Percentiles rank a stretch among this genome's conserved stretches.
These are phyloP conservation scores for Cadophora sp. DNA, from an alignment of 2,329 filamentous ascomycete genomes.

Conservation along the genomic window DNA sequence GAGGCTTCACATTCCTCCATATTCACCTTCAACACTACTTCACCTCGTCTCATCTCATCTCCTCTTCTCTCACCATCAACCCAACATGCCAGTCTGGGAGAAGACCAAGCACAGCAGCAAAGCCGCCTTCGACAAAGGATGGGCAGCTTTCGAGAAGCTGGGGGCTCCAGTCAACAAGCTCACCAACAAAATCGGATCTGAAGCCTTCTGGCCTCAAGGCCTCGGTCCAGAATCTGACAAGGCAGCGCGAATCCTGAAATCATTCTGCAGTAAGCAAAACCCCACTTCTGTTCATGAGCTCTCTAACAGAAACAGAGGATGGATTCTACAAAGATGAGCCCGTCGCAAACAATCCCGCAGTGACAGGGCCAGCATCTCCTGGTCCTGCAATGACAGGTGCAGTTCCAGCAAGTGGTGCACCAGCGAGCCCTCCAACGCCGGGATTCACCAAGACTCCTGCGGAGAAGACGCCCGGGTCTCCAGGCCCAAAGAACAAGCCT, in stretches of 20 bases:
- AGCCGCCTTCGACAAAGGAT: conserved; percentile 77
- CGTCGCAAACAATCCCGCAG: conserved; percentile 32
- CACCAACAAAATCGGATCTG: conserved; percentile 80
- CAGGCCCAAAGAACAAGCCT: conserved; percentile 58
- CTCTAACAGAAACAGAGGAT: conserved; percentile 55
- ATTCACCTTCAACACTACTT: neutral
- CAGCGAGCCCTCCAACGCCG: neutral
- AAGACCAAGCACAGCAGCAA: conserved; percentile 58
- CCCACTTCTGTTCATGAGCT: conserved; percentile 3
- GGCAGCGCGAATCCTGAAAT: conserved; percentile 84
- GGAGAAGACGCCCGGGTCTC: conserved; percentile 4
- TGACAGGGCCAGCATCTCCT: neutral
- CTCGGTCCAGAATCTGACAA: conserved; percentile 91
- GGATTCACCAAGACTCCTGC: neutral
- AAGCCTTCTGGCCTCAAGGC: conserved; percentile 84
- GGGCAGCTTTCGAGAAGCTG: conserved; percentile 68
- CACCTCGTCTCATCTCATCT: neutral
- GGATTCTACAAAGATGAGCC: conserved; percentile 66
- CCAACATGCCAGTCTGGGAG: conserved; percentile 19
- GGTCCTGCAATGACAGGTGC: neutral
- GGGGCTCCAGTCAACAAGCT: conserved; percentile 80
- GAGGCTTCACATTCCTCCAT: neutral
- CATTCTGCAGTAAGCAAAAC: conserved; percentile 77
- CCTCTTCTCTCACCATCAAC: conserved; percentile 4
- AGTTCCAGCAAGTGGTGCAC: neutral